Evolutionary conservation across 2,329 filamentous ascomycete species (phyloP).

Genomic region (Tetracladium maxilliforme): DNA sequence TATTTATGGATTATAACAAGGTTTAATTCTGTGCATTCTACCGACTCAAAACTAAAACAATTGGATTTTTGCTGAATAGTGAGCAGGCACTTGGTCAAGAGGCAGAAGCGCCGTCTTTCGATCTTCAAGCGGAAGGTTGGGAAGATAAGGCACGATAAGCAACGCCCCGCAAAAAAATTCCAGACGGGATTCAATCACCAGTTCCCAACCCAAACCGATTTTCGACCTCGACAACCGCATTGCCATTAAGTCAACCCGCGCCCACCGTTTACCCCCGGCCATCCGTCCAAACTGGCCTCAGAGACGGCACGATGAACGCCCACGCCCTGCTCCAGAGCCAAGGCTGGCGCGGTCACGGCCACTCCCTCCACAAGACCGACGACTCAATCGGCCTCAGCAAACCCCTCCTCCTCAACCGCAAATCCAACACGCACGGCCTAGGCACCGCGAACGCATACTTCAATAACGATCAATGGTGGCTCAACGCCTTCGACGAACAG

Average conservation of each 20-base stretch:
- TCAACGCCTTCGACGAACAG: conserved; percentile 85
- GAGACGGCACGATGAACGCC: conserved; percentile 54
- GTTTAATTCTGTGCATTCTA: too few species aligned
- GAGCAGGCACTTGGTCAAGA: too few species aligned
- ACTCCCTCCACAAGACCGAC: conserved; percentile 66
- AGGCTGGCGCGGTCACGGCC: conserved; percentile 81
- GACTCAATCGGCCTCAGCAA: conserved; percentile 65
- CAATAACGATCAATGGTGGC: conserved; percentile 85
- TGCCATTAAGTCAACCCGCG: neutral
- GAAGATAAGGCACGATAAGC: too few species aligned
- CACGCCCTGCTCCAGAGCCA: conserved; percentile 69
- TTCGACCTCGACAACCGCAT: neutral
- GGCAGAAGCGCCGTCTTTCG: too few species aligned
- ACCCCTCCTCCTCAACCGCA: conserved; percentile 71
- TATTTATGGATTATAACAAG: too few species aligned
- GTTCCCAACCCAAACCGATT: neutral
- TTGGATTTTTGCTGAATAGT: too few species aligned
- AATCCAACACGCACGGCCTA: conserved; percentile 67
- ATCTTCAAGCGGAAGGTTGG: too few species aligned
- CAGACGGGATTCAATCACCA: neutral
- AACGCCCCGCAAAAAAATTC: neutral
- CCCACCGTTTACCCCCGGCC: neutral
- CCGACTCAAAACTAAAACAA: too few species aligned
- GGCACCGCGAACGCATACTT: conserved; percentile 48
- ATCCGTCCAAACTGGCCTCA: neutral